Percentiles rank a stretch among this genome's conserved stretches.
These are phyloP conservation scores for Glycyrrhiza uralensis DNA, from an alignment of 306 rosid genomes.

Conservation along the genomic window DNA sequence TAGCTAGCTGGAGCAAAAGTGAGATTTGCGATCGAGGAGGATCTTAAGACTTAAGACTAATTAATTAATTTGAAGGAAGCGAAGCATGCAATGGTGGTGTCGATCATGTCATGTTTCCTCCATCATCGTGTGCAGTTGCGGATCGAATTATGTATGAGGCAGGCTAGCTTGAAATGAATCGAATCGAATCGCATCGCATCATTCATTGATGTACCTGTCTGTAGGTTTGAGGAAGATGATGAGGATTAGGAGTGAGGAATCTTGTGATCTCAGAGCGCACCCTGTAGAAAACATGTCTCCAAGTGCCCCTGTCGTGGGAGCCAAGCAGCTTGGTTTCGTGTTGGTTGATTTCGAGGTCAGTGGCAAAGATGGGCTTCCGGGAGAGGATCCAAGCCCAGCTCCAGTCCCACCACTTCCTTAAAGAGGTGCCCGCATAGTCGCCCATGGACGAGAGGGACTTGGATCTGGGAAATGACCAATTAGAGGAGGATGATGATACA, in stretches of 20 bases:
- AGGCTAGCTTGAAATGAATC: too few relatives aligned
- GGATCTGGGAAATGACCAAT: constrained; percentile 66
- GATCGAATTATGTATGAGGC: too few relatives aligned
- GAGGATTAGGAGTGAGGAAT: constrained; percentile 45
- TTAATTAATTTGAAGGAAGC: too few relatives aligned
- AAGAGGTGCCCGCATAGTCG: constrained; percentile 56
- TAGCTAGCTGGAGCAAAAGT: too few relatives aligned
- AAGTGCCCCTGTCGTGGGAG: constrained; percentile 59
- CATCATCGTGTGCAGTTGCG: too few relatives aligned
- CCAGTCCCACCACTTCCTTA: constrained; percentile 80
- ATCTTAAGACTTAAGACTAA: too few relatives aligned
- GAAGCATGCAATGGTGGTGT: too few relatives aligned
- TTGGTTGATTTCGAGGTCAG: constrained; percentile 86
- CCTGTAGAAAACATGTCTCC: constrained; percentile 66
- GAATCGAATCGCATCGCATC: too few relatives aligned
- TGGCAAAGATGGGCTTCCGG: constrained; percentile 59
- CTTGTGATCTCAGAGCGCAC: constrained; percentile 63
- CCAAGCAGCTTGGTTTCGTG: constrained; percentile 68
- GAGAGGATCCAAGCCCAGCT: constrained; percentile 78
- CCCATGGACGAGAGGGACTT: constrained; percentile 68
- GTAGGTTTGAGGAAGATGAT: constrained; percentile 73
- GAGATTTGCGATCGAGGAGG: too few relatives aligned
- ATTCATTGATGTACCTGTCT: constrained; percentile 30
- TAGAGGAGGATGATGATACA: constrained; percentile 11
- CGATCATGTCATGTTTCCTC: too few relatives aligned